Conservation (phyloP, 1,284 basidiomycete genomes). For the Pterulicium gracile region DNA sequence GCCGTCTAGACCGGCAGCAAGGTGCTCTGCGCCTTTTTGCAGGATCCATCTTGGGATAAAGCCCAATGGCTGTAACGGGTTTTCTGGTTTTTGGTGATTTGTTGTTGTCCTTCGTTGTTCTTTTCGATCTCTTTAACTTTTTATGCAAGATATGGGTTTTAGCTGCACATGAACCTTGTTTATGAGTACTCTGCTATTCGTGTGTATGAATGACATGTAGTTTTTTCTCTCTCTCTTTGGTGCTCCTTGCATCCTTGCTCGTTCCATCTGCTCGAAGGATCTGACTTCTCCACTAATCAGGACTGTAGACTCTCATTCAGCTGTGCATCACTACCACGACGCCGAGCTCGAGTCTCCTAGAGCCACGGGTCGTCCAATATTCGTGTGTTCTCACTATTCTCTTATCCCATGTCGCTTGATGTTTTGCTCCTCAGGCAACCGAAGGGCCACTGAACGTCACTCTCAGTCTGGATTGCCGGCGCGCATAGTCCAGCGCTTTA, state of each 20-base stretch:
- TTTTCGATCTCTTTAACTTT: neutral
- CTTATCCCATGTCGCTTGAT: too few species aligned
- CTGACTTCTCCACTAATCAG: too few species aligned
- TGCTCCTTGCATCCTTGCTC: neutral
- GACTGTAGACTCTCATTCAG: too few species aligned
- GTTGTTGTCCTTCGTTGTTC: neutral
- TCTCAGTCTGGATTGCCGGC: too few species aligned
- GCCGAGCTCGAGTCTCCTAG: too few species aligned
- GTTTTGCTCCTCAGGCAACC: too few species aligned
- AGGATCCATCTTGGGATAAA: conserved; percentile 82
- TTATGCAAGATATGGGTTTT: neutral
- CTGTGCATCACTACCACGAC: too few species aligned
- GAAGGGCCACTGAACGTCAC: too few species aligned
- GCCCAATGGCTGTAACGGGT: conserved; percentile 65
- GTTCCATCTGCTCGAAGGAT: too few species aligned
- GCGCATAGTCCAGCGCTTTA: too few species aligned
- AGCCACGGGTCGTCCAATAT: too few species aligned
- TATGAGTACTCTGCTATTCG: neutral
- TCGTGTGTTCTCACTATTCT: too few species aligned
- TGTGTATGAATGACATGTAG: neutral
- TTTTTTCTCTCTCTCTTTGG: neutral
- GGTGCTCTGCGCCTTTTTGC: conserved; percentile 92
- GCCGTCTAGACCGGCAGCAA: conserved; percentile 82
- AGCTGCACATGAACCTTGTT: neutral
- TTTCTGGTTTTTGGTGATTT: neutral